Base-by-base conservation (phyloP, 2,329 filamentous ascomycete genomes). In the Metarhizium album region DNA sequence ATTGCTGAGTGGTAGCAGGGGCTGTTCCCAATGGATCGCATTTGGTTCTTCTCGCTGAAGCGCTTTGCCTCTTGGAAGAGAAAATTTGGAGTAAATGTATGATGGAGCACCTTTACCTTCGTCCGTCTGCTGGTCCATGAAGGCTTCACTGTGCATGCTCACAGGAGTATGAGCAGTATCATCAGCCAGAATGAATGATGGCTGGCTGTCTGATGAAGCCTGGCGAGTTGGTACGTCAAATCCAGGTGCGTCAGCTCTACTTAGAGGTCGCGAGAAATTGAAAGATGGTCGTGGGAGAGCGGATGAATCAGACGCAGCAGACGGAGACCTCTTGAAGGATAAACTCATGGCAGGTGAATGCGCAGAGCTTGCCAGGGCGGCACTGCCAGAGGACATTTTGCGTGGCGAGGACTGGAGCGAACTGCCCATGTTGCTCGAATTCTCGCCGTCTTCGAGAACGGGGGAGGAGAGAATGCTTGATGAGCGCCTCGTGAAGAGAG, bases 241-340 rank as follows among this genome's bases (percentile, higher is more conserved):
- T 43, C 61, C 69, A 16, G 80, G 79, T 13, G 78, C 82, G 54
- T 81, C 82, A 53, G 82, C 79, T 62, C 84, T 78, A 66, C 91
- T 96, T 54, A 95, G 70, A 0, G 93, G 93, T 42, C 93, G 80
- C 1, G 93, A 97, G 66, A 97, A 97, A 68, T 98, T 97, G 69
- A 94, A 91, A 0, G 86, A 82, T 1, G 89, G 86, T 16, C 84
- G 79, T 13, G 84, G 81, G 35, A 90, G 62, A 9, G 77, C 76
- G 2, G 90, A 95, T 47, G 80, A 79, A 54, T 95, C 88, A 1
- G 91, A 97, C 54, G 83, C 83, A 37, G 88, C 77, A 0, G 93
- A 97, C 2, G 90, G 89, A 1, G 90, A 95, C 60, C 90, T 79
- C 52, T 82, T 79, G 59, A 84, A 79, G 27, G 80, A 74, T n/a